A percentile compares a stretch with the other conserved stretches of the same genome.
These are phyloP conservation scores for Fusarium guadeloupense DNA, from an alignment of 2,329 filamentous ascomycete genomes.

Conservation along the genomic window DNA sequence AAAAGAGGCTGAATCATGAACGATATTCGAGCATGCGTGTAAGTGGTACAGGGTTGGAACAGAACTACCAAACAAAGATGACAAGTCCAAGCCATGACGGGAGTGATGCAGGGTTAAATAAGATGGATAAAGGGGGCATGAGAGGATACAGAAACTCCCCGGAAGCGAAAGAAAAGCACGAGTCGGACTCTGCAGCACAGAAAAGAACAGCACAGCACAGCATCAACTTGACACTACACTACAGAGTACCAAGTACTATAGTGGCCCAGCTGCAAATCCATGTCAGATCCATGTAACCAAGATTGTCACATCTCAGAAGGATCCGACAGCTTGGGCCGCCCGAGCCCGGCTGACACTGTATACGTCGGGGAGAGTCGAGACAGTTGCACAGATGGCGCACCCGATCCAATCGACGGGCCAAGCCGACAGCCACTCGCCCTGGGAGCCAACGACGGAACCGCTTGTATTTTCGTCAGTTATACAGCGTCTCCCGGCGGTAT, in stretches of 20 bases:
- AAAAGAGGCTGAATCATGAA: slow-evolving; percentile 35
- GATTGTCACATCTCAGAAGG: slow-evolving; percentile 39
- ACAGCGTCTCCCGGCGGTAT: slow-evolving; percentile 32
- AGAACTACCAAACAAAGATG: slow-evolving; percentile 10
- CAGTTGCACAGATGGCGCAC: slow-evolving; percentile 26
- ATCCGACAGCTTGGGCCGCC: slow-evolving; percentile 42
- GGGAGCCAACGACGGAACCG: slow-evolving; percentile 32
- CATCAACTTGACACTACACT: slow-evolving; percentile 26
- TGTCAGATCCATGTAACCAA: slow-evolving; percentile 38
- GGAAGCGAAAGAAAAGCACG: too few relatives aligned
- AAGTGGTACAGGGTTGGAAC: slow-evolving; percentile 25
- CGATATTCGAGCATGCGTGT: slow-evolving; percentile 23
- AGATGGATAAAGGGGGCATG: not conserved
- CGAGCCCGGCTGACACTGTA: slow-evolving; percentile 37
- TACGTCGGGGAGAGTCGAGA: slow-evolving; percentile 30
- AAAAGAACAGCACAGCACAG: slow-evolving; percentile 5
- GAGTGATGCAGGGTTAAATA: slow-evolving; percentile 37
- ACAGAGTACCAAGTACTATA: not conserved
- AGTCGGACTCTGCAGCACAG: slow-evolving; percentile 9
- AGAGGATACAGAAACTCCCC: slow-evolving; percentile 12
- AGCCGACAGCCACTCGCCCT: slow-evolving; percentile 39
- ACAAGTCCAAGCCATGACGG: not conserved
- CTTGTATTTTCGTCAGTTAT: slow-evolving; percentile 42
- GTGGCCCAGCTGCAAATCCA: slow-evolving; percentile 10
- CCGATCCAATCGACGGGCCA: slow-evolving; percentile 31